These are phyloP conservation scores for Auriscalpium vulgare DNA, from an alignment of 768 basidiomycete species.

Conservation along the genomic window DNA sequence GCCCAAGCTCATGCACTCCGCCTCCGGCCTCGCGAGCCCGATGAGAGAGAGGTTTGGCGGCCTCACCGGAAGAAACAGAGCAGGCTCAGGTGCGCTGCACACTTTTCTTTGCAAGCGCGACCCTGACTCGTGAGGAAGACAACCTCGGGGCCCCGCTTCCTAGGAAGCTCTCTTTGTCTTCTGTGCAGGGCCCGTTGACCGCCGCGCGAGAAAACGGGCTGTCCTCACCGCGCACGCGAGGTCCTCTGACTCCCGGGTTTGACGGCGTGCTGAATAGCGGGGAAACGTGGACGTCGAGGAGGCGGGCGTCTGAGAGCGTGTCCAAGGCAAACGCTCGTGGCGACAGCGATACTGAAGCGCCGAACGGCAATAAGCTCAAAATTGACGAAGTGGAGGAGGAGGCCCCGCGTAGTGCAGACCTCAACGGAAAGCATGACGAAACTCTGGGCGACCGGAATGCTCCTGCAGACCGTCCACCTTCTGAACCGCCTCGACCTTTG, in stretches of 20 bases:
- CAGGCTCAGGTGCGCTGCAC: conserved; percentile 50
- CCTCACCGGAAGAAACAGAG: conserved; percentile 52
- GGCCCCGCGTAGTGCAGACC: background rate
- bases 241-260: conserved; percentile 51
- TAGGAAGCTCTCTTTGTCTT: conserved; percentile 64
- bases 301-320: conserved; percentile 52
- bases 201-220: conserved; percentile 53
- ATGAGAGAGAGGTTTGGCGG: conserved; percentile 61
- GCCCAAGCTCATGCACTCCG: conserved; percentile 48
- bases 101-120: background rate
- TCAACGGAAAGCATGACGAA: too few relatives aligned
- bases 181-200: conserved; percentile 42
- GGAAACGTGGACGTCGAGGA: conserved; percentile 62
- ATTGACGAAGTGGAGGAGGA: conserved; percentile 57
- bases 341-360: conserved; percentile 29
- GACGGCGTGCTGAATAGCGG: conserved; percentile 64
- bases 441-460: too few relatives aligned
- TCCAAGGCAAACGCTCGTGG: conserved; percentile 36
- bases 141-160: conserved; percentile 25
- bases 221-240: conserved; percentile 59
- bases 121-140: too few relatives aligned
- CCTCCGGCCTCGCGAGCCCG: conserved; percentile 41
- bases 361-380: conserved; percentile 35
- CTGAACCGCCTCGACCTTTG: background rate
- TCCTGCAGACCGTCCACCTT: background rate